Base-by-base conservation (phyloP, 2,329 filamentous ascomycete genomes). In the Pseudodiploospora longispora region DNA sequence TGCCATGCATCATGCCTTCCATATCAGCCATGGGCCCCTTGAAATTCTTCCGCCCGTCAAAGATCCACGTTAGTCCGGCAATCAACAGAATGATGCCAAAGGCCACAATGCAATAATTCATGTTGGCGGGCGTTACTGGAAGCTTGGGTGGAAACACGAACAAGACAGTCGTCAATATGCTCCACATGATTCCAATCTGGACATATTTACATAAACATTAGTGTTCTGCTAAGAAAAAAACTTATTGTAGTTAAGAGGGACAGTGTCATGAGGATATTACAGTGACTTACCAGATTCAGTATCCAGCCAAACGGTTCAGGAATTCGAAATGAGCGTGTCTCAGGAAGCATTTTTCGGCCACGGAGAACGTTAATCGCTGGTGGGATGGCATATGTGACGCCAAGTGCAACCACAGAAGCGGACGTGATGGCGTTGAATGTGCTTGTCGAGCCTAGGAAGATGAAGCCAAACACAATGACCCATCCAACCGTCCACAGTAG, bases 351-450 rank as follows among this genome's bases (percentile, higher is more conserved):
- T 40, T 70, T 77, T 6, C 83, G 74, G 6, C 83, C 82, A 1
- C 81, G 76, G 2, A 85, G 59, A 45, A 80, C 74, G 53, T 88
- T 85, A 55, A 90, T 80, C 1, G 75, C 68, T 30, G 85, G 77
- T 0, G 86, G 86, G 30, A 90, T 87, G 7, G 78, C 85, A 55
- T 90, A 90, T 1, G 83, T 84, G 10, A 90, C 67, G 6, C 82
- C 80, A 0, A 90, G 72, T 2, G 84, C 78, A 32, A 89, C 84
- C 1, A 90, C 85, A 0, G 82, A 84, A 0, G 83, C 79, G 0
- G 82, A 79, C 1, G 84, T 75, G 50, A 88, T 85, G 10, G 84
- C 83, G 40, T 83, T 86, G 61, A 88, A 86, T 0, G 83, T 83
- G 52, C 74, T 64, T 27, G 62, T 69, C 2, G 79, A 84, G 10